Conservation (phyloP, 176 grass and related monocot species). For the maize (Zea mays) region Zm-B73-REFERENCE-NAM-5.0 NC_050099.1:60275501-60276000, state of each 20-base stretch:
- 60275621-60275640: conserved; percentile 77
- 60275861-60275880: conserved; percentile 4
- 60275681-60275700: conserved; percentile 52
- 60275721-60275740: conserved; percentile 77
- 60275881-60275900: conserved; percentile 31
- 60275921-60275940: conserved; percentile 41
- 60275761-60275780: neutral
- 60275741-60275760: conserved; percentile 73
- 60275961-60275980: conserved; percentile 9
- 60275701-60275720: conserved; percentile 79
- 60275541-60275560: neutral
- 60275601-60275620: conserved; percentile 79
- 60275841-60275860: conserved; percentile 44
- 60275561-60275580: conserved; percentile 60
- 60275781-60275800: conserved; percentile 3
- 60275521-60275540: too few relatives aligned
- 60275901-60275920: conserved; percentile 48
- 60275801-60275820: conserved; percentile 33
- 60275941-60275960: conserved; percentile 27
- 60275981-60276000: conserved; percentile 31
- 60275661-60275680: neutral
- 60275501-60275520: conserved; percentile 19
- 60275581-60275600: conserved; percentile 68
- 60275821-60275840: conserved; percentile 45
- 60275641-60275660: conserved; percentile 21